Percentiles rank a stretch among this genome's conserved stretches.
Evolutionary conservation across 1,139 yeast genomes (phyloP).

Genomic region (Lipomyces yarrowii): DNA sequence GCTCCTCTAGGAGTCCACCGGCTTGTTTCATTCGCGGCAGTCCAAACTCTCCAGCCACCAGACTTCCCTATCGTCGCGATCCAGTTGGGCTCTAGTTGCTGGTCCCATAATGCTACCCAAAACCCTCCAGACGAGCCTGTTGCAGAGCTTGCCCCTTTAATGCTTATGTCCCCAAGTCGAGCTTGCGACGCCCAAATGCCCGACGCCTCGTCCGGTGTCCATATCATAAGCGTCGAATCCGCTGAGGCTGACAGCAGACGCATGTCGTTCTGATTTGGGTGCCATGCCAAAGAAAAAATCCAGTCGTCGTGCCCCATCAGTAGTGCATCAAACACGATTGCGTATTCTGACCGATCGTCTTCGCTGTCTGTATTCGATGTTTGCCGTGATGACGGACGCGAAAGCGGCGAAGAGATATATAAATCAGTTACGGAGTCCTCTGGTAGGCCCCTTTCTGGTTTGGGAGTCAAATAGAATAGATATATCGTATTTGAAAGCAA

Average conservation of each 20-base stretch:
- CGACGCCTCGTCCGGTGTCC: conserved; percentile 86
- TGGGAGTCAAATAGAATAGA: conserved; percentile 14
- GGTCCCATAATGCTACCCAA: conserved; percentile 83
- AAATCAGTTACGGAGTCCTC: conserved; percentile 52
- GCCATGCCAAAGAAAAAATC: conserved; percentile 88
- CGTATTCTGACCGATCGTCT: conserved; percentile 43
- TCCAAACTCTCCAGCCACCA: conserved; percentile 88
- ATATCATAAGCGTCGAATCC: conserved; percentile 91
- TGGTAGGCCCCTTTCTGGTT: conserved; percentile 35
- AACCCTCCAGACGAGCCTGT: conserved; percentile 98
- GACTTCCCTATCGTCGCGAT: conserved; percentile 85
- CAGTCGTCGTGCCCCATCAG: conserved; percentile 99
- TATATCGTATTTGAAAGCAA: conserved; percentile 16
- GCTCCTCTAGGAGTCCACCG: conserved; percentile 63
- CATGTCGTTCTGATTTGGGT: conserved; percentile 49
- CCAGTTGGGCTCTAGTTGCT: conserved; percentile 45
- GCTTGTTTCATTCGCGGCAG: conserved; percentile 43
- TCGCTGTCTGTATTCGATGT: background rate
- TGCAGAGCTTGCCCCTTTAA: conserved; percentile 97
- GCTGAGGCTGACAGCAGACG: conserved; percentile 84
- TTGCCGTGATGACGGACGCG: conserved; percentile 12
- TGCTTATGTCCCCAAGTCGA: conserved; percentile 87
- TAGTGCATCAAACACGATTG: conserved; percentile 85
- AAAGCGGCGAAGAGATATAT: conserved; percentile 55
- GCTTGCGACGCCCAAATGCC: conserved; percentile 89